Evolutionary conservation across 2,329 filamentous ascomycete species (phyloP), one percentile per base, ranked within the genome.

Genomic region (Cladosporium sp.): DNA sequence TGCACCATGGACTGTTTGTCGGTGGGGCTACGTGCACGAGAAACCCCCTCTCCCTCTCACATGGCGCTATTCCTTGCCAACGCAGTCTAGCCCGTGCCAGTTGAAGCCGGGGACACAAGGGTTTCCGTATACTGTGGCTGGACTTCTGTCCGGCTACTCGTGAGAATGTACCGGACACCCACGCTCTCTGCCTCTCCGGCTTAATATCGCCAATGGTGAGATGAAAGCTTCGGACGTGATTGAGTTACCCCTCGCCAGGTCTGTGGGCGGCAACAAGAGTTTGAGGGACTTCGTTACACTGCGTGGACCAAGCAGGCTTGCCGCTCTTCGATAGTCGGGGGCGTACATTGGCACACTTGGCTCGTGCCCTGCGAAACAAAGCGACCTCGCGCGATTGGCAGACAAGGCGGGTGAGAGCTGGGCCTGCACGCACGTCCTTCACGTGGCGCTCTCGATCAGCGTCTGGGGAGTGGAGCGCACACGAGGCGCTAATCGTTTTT

Each of bases 291-390:
- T 50, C 43, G 48, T 11, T 22, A 50, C 48, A 43, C 43, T 40
- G 11, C 33, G n/a, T 22, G 11, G 16, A 50, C 48, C 48, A 50
- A 50, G 48, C 48, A 42, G 32, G 40, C 48, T 50, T 50, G 48
- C 48, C 48, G 40, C 33, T 50, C 48, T 50, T 43, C 40, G 38
- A 50, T n/a, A 19, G 18, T 18, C 43, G 37, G 40, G 37, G 38
- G 48, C 40, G 40, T 37, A 49, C 18, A 37, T 50, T 50, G 48
- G 48, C 48, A 50, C 32, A 34, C 48, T 50, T 50, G 48, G 48
- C 48, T 40, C 19, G 14, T 42, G 9, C 9, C 11, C 16, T 35
- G 18, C 22, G n/a, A 8, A n/a, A 43, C 3, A 50, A 9, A 38
- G 8, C n/a, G 35, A 14, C n/a, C 35, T 37, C 34, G 40, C 18